Percentiles rank a stretch among this genome's conserved stretches.
These are phyloP conservation scores for Umbelopsis sp. DNA, from an alignment of 192 early-diverging fungal genomes.

Conservation along the genomic window DNA sequence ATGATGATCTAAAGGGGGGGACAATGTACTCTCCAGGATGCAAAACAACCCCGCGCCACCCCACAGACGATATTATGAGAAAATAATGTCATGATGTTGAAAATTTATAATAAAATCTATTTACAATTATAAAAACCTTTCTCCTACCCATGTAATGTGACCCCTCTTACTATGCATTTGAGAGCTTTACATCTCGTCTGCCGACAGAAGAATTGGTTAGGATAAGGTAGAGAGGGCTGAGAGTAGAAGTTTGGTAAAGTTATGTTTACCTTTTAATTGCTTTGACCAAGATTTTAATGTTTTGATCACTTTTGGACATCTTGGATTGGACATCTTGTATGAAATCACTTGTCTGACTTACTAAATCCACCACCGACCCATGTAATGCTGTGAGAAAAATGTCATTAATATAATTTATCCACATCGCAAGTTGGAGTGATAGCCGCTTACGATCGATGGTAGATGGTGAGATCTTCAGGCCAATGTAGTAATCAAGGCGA, in stretches of 20 bases:
- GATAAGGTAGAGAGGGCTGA: too few species aligned
- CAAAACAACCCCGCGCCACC: too few species aligned
- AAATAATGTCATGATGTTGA: too few species aligned
- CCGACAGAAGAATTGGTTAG: too few species aligned
- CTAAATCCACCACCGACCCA: not conserved
- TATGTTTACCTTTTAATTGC: not conserved
- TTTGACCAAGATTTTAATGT: not conserved
- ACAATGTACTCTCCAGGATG: too few species aligned
- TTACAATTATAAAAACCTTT: too few species aligned
- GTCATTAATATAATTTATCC: not conserved
- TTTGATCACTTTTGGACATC: not conserved
- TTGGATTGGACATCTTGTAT: not conserved
- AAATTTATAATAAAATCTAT: too few species aligned
- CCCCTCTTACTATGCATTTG: too few species aligned
- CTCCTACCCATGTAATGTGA: too few species aligned
- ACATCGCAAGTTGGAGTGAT: not conserved
- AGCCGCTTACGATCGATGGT: not conserved
- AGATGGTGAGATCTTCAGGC: not conserved
- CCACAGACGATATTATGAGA: too few species aligned
- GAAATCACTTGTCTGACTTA: not conserved
- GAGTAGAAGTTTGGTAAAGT: not conserved
- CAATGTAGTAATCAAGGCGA: constrained; percentile 27
- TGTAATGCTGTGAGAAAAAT: not conserved
- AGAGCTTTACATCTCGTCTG: not conserved
- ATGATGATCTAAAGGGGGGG: too few species aligned